These are phyloP conservation scores for Leccinum broughii DNA, from an alignment of 768 basidiomycete species.

Conservation along the genomic window DNA sequence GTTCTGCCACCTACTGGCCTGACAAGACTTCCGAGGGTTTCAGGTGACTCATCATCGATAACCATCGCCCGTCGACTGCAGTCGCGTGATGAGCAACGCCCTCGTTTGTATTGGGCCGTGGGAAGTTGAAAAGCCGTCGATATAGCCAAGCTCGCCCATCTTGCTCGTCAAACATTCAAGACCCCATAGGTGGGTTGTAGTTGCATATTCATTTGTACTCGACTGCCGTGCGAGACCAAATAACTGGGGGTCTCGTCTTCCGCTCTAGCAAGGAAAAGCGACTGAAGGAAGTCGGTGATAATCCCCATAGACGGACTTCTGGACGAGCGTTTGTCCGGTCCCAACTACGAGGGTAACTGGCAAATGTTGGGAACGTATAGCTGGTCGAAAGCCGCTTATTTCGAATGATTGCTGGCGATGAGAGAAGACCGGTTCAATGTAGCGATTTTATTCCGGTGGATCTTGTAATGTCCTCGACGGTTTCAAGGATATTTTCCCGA, in stretches of 20 bases:
- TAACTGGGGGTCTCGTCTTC: conserved; percentile 60
- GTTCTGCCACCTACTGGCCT: too few relatives aligned
- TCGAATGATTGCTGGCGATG: conserved; percentile 68
- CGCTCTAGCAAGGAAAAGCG: conserved; percentile 58
- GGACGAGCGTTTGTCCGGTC: conserved; percentile 69
- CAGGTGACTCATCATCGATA: too few relatives aligned
- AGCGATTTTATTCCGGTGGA: conserved; percentile 80
- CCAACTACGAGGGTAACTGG: conserved; percentile 80
- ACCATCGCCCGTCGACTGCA: too few relatives aligned
- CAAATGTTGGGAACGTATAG: conserved; percentile 82
- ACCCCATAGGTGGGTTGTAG: conserved; percentile 57
- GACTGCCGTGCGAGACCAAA: conserved; percentile 73
- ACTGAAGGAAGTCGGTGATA: conserved; percentile 79
- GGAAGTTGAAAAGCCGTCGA: conserved; percentile 90
- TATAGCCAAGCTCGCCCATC: conserved; percentile 90
- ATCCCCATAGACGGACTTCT: conserved; percentile 80
- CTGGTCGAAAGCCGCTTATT: conserved; percentile 64
- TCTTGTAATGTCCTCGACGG: conserved; percentile 63
- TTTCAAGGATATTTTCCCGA: conserved; percentile 70
- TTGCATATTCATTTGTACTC: conserved; percentile 67
- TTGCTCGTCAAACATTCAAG: conserved; percentile 86
- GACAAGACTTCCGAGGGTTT: too few relatives aligned
- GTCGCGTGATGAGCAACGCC: conserved; percentile 48
- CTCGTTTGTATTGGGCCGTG: conserved; percentile 79
- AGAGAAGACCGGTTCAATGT: conserved; percentile 75